Evolutionary conservation across 78 protist genomes (phyloP).

Genomic region (Dictyostelium intermedium): DNA sequence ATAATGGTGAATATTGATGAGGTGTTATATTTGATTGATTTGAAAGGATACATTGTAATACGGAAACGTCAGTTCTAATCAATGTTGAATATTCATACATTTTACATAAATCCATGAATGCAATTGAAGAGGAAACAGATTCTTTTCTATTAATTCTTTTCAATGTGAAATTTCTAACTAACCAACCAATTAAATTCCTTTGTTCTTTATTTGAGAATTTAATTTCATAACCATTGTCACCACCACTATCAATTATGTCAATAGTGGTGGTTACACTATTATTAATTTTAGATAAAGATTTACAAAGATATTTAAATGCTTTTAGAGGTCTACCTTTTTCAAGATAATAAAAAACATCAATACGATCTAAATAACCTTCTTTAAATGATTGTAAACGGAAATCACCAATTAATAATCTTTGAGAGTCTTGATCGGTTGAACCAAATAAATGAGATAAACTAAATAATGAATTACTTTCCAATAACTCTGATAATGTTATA

Average conservation of each 20-base stretch:
- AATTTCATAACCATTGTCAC: not conserved
- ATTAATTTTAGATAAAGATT: not conserved
- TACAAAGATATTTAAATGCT: not conserved
- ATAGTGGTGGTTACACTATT: not conserved
- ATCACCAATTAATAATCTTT: conserved; percentile 7
- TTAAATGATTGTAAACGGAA: conserved; percentile 34
- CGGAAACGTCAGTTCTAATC: conserved; percentile 12
- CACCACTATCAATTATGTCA: not conserved
- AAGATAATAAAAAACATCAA: conserved; percentile 55
- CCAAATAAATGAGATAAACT: conserved; percentile 15
- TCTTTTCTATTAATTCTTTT: not conserved
- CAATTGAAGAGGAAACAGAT: not conserved
- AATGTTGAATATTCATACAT: conserved; percentile 7
- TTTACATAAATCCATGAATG: conserved; percentile 17
- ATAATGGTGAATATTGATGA: not conserved
- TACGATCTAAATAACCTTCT: conserved; percentile 50
- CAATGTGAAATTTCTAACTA: conserved; percentile 19
- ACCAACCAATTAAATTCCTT: conserved; percentile 50
- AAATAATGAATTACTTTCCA: conserved; percentile 30
- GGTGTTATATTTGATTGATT: not conserved
- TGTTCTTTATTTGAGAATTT: conserved; percentile 11
- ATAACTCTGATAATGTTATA: conserved; percentile 42
- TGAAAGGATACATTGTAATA: not conserved
- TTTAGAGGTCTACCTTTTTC: conserved; percentile 62
- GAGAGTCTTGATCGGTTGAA: not conserved